Conservation (phyloP, 805 yeast species). For the Candida andamanensis region DNA sequence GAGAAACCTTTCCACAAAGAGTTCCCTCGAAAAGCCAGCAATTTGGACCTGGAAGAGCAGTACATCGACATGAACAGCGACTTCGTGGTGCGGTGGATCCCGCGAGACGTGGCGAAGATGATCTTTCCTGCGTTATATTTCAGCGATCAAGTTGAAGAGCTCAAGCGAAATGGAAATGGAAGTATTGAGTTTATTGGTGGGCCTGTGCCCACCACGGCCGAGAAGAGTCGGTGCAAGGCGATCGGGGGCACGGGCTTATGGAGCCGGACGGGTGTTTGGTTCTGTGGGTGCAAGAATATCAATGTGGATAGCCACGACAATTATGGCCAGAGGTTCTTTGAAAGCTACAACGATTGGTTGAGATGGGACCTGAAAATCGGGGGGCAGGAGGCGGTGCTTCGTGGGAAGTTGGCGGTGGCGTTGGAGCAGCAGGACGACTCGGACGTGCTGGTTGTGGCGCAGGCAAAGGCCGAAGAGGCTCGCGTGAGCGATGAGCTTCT, state of each 20-base stretch:
- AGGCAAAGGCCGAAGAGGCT: constrained; percentile 6
- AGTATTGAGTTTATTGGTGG: constrained; percentile 12
- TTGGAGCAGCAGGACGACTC: too few species aligned
- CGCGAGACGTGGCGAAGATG: constrained; percentile 13
- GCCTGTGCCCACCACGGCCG: constrained; percentile 16
- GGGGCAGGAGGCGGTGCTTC: constrained; percentile 2
- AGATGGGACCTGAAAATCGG: constrained; percentile 13
- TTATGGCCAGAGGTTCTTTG: constrained; percentile 13
- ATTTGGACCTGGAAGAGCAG: constrained; percentile 16
- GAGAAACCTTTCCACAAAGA: constrained; percentile 14
- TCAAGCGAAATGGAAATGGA: constrained; percentile 5
- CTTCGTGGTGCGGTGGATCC: constrained; percentile 16
- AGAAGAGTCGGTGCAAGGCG: constrained; percentile 9
- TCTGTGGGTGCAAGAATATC: constrained; percentile 13
- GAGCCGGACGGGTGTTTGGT: constrained; percentile 17
- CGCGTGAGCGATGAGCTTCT: too few species aligned
- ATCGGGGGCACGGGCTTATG: constrained; percentile 14
- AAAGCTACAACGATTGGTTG: constrained; percentile 16
- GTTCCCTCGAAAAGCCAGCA: constrained; percentile 16
- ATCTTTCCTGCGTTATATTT: constrained; percentile 17
- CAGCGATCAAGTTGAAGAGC: constrained; percentile 12
- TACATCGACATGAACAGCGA: constrained; percentile 13
- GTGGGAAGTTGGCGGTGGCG: too few species aligned
- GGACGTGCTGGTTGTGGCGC: too few species aligned
- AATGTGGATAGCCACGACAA: constrained; percentile 7